phyloP scores from a whole-genome alignment of 768 basidiomycete genomes.

The Russula sp. region DNA sequence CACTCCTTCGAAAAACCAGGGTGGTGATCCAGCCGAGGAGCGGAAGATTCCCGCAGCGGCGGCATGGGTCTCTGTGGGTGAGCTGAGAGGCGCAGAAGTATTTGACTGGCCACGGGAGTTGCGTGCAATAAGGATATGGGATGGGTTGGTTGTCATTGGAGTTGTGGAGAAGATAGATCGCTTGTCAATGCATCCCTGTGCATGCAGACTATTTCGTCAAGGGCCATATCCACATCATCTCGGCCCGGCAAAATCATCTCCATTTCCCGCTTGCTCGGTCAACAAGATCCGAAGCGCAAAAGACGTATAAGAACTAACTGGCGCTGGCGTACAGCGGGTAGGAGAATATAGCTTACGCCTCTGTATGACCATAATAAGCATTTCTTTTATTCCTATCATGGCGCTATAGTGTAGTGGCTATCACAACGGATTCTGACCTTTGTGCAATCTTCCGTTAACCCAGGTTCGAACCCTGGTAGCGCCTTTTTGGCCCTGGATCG shows the following conservation, averaged over 20 bases:
- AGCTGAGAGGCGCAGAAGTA: slow-evolving; percentile 72
- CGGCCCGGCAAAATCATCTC: background rate
- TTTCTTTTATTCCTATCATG: too few relatives aligned
- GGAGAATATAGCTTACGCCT: background rate
- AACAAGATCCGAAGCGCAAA: too few relatives aligned
- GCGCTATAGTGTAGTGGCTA: slow-evolving; percentile 37
- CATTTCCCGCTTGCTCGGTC: too few relatives aligned
- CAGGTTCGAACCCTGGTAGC: slow-evolving; percentile 42
- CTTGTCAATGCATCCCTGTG: background rate
- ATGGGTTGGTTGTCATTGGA: slow-evolving; percentile 64
- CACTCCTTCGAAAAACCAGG: slow-evolving; percentile 72
- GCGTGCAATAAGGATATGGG: slow-evolving; percentile 83
- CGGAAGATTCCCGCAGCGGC: slow-evolving; percentile 81
- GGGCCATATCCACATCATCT: background rate
- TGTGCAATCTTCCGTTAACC: slow-evolving; percentile 32
- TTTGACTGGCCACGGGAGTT: slow-evolving; percentile 72
- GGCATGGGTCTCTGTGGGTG: slow-evolving; percentile 82
- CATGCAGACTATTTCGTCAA: too few relatives aligned
- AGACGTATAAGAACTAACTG: background rate
- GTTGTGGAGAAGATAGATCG: background rate
- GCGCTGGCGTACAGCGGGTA: background rate
- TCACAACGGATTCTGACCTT: slow-evolving; percentile 37
- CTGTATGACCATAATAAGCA: too few relatives aligned
- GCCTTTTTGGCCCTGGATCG: slow-evolving; percentile 25
- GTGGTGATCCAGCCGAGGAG: slow-evolving; percentile 62